These are phyloP conservation scores for Mycena pura DNA, from an alignment of 768 basidiomycete species.

Conservation along the genomic window DNA sequence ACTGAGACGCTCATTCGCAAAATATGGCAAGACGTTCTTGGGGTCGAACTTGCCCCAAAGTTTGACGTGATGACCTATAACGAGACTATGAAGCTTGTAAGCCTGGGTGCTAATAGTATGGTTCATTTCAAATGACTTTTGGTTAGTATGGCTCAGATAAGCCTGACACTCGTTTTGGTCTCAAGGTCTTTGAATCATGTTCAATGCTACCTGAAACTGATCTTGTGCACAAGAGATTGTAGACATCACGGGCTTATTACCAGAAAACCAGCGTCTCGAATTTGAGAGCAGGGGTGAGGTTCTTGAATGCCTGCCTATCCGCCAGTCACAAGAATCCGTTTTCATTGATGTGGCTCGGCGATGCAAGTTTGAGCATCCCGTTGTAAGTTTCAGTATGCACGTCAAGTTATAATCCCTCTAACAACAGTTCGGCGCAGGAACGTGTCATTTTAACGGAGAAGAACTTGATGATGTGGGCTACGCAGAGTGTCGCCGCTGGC, in stretches of 20 bases:
- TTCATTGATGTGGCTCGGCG: constrained; percentile 52
- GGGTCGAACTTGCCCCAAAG: constrained; percentile 59
- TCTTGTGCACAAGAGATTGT: constrained; percentile 44
- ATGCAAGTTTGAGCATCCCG: constrained; percentile 35
- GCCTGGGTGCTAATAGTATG: constrained; percentile 31
- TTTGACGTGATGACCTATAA: constrained; percentile 89
- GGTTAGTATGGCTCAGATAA: constrained; percentile 91
- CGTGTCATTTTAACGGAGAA: constrained; percentile 54
- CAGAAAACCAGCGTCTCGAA: constrained; percentile 35
- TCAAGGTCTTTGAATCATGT: constrained; percentile 64
- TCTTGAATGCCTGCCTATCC: constrained; percentile 56
- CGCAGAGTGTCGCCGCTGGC: constrained; percentile 39
- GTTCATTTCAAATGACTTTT: constrained; percentile 25
- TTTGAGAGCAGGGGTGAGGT: constrained; percentile 40
- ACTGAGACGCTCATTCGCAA: constrained; percentile 76
- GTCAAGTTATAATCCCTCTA: constrained; percentile 18
- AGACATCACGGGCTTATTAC: constrained; percentile 48
- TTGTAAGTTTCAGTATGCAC: constrained; percentile 35
- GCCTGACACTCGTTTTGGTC: constrained; percentile 87
- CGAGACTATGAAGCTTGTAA: constrained; percentile 88
- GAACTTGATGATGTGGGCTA: constrained; percentile 57
- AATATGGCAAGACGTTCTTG: constrained; percentile 80
- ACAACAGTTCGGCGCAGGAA: constrained; percentile 46
- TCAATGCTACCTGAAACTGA: constrained; percentile 1
- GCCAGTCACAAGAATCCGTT: constrained; percentile 42